These are phyloP conservation scores for Globisporangium nodosum DNA, from an alignment of 352 stramenopile species.

Conservation along the genomic window DNA sequence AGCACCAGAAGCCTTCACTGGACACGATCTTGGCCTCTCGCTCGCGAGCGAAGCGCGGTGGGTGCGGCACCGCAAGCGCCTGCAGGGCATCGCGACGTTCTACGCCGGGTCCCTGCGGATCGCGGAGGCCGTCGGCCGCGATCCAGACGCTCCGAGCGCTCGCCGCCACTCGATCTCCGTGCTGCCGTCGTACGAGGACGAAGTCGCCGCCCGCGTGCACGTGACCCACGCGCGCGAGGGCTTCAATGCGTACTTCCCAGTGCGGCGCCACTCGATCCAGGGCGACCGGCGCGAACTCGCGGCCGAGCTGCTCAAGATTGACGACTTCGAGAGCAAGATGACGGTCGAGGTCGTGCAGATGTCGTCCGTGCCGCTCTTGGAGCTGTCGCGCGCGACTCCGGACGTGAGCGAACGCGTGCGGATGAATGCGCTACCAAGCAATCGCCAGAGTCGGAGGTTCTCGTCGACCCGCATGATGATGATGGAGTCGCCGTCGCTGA, in stretches of 20 bases:
- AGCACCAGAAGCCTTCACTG: too few species aligned
- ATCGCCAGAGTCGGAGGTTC: not conserved
- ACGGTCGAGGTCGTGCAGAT: slow-evolving; percentile 4
- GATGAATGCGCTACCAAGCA: slow-evolving; percentile 1
- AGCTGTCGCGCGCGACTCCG: not conserved
- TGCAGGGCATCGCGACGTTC: slow-evolving; percentile 36
- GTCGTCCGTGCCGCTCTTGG: not conserved
- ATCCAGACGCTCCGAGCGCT: not conserved
- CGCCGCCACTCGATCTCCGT: slow-evolving; percentile 29
- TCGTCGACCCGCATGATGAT: not conserved
- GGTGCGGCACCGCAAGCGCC: slow-evolving; percentile 35
- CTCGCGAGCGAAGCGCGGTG: slow-evolving; percentile 25
- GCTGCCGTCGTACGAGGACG: slow-evolving; percentile 18
- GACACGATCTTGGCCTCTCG: slow-evolving; percentile 10
- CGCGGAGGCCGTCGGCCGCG: slow-evolving; percentile 13
- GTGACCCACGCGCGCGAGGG: slow-evolving; percentile 1
- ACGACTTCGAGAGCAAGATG: slow-evolving; percentile 9
- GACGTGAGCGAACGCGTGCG: not conserved
- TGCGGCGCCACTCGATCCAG: slow-evolving; percentile 33
- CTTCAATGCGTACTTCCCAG: not conserved
- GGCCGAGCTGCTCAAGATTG: slow-evolving; percentile 14
- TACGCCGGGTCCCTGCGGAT: slow-evolving; percentile 19
- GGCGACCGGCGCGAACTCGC: slow-evolving; percentile 17
- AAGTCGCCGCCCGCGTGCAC: not conserved
- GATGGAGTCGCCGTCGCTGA: not conserved